Evolutionary conservation across 805 yeast species (phyloP), one percentile per base, ranked within the genome.

Genomic region (Candida pseudoglaebosa): DNA sequence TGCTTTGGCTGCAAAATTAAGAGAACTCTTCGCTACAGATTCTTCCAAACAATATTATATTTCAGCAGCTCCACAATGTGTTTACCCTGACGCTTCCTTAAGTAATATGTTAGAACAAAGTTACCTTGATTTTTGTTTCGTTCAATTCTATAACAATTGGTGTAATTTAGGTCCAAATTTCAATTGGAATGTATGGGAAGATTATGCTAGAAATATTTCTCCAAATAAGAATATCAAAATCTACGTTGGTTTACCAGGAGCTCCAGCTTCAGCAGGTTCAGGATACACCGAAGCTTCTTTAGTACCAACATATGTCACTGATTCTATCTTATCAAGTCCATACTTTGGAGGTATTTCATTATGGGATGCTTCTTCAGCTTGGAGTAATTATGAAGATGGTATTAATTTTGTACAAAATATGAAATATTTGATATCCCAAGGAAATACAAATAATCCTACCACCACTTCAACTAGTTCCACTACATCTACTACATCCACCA

Each of bases 311-410:
- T 46, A 48, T 30, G 36, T 53, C 28, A 42, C 53, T 8, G 34
- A 40, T 24, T 37, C 35, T 24, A 44, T 56, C 34, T 34, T 43
- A 24, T 30, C 41, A n/a, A 43, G 41, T 38, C 38, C 49, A 32
- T 47, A 52, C 43, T 75, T 89, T 48, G 83, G 83, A 16, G 84
- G 89, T 24, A 76, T 90, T 53, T 78, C 83, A 73, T 65, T 89
- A 44, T 90, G 98, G 97, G 95, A 88, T 49, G 85, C 88, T 12
- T 69, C 82, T 7, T 78, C 77, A 46, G 76, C 76, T 14, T 53
- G 49, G 48, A 42, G 47, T 10, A 59, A 59, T 39, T 47, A 44
- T 18, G 49, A 51, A 13, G 35, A 42, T 32, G 59, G 62, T 21
- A 40, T 33, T 7, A 53, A 45, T 18, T 60, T 45, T 45, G 54